These are phyloP conservation scores for Porphyrellus sp. DNA, from an alignment of 1,284 basidiomycete species.

Conservation along the genomic window DNA sequence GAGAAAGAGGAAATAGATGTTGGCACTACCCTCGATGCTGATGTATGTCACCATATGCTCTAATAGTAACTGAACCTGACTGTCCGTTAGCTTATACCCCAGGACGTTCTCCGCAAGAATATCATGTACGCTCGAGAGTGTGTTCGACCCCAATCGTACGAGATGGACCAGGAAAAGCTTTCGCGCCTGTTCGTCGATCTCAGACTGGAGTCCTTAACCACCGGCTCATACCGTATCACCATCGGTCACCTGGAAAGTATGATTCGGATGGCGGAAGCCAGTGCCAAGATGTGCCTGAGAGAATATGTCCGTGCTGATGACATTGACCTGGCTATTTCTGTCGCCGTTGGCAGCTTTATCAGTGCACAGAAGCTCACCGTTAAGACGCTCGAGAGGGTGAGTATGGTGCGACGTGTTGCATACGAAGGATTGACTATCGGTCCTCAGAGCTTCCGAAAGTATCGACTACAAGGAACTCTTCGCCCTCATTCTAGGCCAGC, in stretches of 20 bases:
- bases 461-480: slow-evolving; percentile 96
- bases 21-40: slow-evolving; percentile 84
- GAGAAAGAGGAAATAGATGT: slow-evolving; percentile 87
- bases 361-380: slow-evolving; percentile 97
- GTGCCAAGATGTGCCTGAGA: slow-evolving; percentile 96
- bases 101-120: slow-evolving; percentile 96
- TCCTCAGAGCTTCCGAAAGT: slow-evolving; percentile 89
- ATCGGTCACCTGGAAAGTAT: slow-evolving; percentile 97
- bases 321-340: slow-evolving; percentile 95
- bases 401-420: slow-evolving; percentile 30
- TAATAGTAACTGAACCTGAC: slow-evolving; percentile 13
- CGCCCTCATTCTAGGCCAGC: slow-evolving; percentile 89
- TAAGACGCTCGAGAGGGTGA: slow-evolving; percentile 90
- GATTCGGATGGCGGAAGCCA: slow-evolving; percentile 99
- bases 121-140: slow-evolving; percentile 98
- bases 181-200: slow-evolving; percentile 95
- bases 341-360: slow-evolving; percentile 93
- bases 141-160: slow-evolving; percentile 87
- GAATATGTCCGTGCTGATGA: slow-evolving; percentile 96
- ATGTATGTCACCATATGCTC: slow-evolving; percentile 55
- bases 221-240: slow-evolving; percentile 97
- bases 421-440: slow-evolving; percentile 17
- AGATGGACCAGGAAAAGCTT: slow-evolving; percentile 95
- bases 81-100: slow-evolving; percentile 79
- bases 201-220: slow-evolving; percentile 92